Evolutionary conservation across 108 stramenopile species (phyloP).

Genomic region (Cylindrotheca fusiformis): DNA sequence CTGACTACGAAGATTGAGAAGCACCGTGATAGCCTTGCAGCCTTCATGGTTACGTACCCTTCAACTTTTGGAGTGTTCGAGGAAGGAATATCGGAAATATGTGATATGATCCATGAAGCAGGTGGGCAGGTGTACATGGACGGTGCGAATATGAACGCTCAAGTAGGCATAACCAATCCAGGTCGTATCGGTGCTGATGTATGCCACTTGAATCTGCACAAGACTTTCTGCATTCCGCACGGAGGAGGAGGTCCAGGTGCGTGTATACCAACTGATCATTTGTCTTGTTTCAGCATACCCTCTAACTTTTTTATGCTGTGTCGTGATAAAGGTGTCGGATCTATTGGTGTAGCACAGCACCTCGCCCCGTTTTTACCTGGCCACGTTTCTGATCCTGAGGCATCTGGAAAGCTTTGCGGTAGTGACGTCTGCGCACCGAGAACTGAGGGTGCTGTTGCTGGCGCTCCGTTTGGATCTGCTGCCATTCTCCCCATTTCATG

Average conservation of each 20-base stretch:
- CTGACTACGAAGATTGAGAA: constrained; percentile 88
- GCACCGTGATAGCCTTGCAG: constrained; percentile 90
- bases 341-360: constrained; percentile 94
- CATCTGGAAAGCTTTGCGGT: constrained; percentile 80
- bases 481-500: constrained; percentile 98
- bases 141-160: constrained; percentile 99
- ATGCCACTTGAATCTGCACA: constrained; percentile 99
- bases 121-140: constrained; percentile 99
- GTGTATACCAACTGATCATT: not conserved
- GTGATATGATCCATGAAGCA: constrained; percentile 83
- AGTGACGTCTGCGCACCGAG: constrained; percentile 78
- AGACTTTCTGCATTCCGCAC: constrained; percentile 99
- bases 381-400: constrained; percentile 84
- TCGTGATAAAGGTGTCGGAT: constrained; percentile 78
- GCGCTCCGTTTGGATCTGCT: constrained; percentile 98
- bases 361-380: constrained; percentile 98
- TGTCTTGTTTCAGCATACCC: not conserved
- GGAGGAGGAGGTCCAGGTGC: constrained; percentile 96
- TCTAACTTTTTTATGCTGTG: constrained; percentile 3
- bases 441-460: constrained; percentile 78
- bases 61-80: constrained; percentile 99
- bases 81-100: constrained; percentile 91
- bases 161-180: constrained; percentile 96
- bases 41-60: constrained; percentile 99
- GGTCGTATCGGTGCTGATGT: constrained; percentile 97